phyloP scores from a whole-genome alignment of 2,329 filamentous ascomycete species.

The Fusarium mexicanum region DNA sequence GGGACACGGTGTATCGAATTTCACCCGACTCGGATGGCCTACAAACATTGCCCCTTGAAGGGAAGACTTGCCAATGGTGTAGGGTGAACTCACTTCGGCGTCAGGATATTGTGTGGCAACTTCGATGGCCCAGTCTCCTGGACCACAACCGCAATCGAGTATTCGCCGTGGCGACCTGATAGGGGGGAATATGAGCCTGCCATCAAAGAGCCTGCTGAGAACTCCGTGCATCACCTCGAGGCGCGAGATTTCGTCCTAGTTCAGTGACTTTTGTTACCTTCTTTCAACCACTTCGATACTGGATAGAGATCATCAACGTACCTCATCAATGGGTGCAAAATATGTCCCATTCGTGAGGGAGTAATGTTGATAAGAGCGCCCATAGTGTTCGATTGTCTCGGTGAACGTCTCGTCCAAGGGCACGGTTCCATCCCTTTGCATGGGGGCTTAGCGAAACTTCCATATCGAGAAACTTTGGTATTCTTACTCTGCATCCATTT shows the following conservation, averaged over 20 bases:
- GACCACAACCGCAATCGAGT: slow-evolving; percentile 78
- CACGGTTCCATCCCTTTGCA: slow-evolving; percentile 58
- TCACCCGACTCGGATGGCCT: neutral
- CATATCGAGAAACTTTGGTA: slow-evolving; percentile 3
- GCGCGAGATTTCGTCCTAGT: slow-evolving; percentile 74
- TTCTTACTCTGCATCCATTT: slow-evolving; percentile 49
- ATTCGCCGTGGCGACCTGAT: slow-evolving; percentile 66
- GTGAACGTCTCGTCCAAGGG: slow-evolving; percentile 67
- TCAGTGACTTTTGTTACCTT: slow-evolving; percentile 15
- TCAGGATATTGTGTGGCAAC: slow-evolving; percentile 71
- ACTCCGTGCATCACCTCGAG: slow-evolving; percentile 71
- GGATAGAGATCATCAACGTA: slow-evolving; percentile 48
- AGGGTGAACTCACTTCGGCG: slow-evolving; percentile 64
- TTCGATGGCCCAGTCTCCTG: slow-evolving; percentile 75
- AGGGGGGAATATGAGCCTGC: slow-evolving; percentile 75
- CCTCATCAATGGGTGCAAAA: slow-evolving; percentile 77
- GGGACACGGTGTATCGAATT: neutral
- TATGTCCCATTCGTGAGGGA: slow-evolving; percentile 72
- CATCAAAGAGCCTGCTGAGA: slow-evolving; percentile 71
- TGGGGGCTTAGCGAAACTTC: slow-evolving; percentile 37
- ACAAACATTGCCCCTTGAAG: neutral
- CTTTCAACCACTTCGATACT: neutral
- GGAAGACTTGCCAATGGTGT: neutral
- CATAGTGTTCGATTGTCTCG: slow-evolving; percentile 68
- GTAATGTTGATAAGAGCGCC: slow-evolving; percentile 74